Conservation (phyloP, 805 yeast genomes). For the Candida mattraensis region DNA sequence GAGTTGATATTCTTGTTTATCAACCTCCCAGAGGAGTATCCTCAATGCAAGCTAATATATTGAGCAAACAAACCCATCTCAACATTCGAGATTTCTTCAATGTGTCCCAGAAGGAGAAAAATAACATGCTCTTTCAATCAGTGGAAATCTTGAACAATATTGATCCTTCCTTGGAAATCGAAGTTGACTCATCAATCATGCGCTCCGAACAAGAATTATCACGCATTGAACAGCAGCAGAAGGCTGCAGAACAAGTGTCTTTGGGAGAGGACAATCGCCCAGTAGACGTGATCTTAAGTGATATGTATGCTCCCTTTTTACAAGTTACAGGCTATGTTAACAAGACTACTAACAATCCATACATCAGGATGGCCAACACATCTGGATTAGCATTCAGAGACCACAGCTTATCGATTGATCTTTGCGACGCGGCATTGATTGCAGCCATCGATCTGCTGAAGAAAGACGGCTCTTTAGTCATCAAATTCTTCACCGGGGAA, state of each 20-base stretch:
- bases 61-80: constrained; percentile 62
- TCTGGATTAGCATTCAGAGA: constrained; percentile 80
- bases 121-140: constrained; percentile 11
- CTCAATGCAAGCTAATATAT: constrained; percentile 84
- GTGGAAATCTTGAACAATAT: constrained; percentile 16
- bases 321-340: constrained; percentile 52
- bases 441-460: constrained; percentile 70
- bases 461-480: constrained; percentile 70
- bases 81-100: constrained; percentile 51
- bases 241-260: constrained; percentile 3
- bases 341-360: constrained; percentile 74
- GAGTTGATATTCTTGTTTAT: constrained; percentile 79
- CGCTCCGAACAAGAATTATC: constrained; percentile 19
- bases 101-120: constrained; percentile 32
- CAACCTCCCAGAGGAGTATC: constrained; percentile 80
- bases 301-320: constrained; percentile 74
- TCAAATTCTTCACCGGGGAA: constrained; percentile 82
- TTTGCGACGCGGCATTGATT: constrained; percentile 87
- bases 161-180: constrained; percentile 12
- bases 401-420: constrained; percentile 82
- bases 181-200: constrained; percentile 16
- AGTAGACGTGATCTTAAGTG: constrained; percentile 71
- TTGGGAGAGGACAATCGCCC: constrained; percentile 37
- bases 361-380: constrained; percentile 91
- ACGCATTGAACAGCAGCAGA: constrained; percentile 9